Evolutionary conservation across 129 eudicot species (phyloP), one percentile per base, ranked within the genome.

Genomic region (Pseudognaphalium luteoalbum): DNA sequence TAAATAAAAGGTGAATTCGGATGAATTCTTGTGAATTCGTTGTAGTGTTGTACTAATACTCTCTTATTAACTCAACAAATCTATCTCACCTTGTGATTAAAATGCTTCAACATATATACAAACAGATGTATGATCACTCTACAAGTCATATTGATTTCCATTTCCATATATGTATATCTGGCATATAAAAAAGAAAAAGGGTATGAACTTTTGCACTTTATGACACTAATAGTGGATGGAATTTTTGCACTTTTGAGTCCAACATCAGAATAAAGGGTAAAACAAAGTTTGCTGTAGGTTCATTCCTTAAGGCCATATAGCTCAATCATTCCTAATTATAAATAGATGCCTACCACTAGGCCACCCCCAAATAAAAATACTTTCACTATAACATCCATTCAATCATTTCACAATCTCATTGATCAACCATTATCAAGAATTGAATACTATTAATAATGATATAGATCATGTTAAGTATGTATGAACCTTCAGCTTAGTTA

Each of bases 161-260:
- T 35, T 41, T 76, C 68, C 20, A 41, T 37, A 52, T 33, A 65
- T 56, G 47, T 41, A 9, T 41, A 41, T 9, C 14, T 35, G 17
- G 33, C 21, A 42, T 30, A 5, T 7, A 65, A 79, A 52, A 61
- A 17, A 30, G 32, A 33, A 79, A 72, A 22, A 61, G 57, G 72
- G 39, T 8, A 20, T 78, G 74, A 56, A 67, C 75, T 69, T 78
- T 61, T 47, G 77, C 82, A 21, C 56, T 59, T 78, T 71, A 20
- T 15, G 33, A 60, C 39, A 20, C 63, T 34, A 60, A 70, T 33
- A 30, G 76, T 60, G 56, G 82, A 19, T 42, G 72, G 72, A 72
- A 63, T 71, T 66, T 79, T 14, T 74, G 72, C 66, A 59, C 84
- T 81, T 81, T 81, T 74, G 44, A 59, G 61, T 30, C 51, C 60